A percentile compares a stretch with the other conserved stretches of the same genome.
Evolutionary conservation across 2,329 filamentous ascomycete genomes (phyloP).

Genomic region (Aspergillus fischeri): DNA sequence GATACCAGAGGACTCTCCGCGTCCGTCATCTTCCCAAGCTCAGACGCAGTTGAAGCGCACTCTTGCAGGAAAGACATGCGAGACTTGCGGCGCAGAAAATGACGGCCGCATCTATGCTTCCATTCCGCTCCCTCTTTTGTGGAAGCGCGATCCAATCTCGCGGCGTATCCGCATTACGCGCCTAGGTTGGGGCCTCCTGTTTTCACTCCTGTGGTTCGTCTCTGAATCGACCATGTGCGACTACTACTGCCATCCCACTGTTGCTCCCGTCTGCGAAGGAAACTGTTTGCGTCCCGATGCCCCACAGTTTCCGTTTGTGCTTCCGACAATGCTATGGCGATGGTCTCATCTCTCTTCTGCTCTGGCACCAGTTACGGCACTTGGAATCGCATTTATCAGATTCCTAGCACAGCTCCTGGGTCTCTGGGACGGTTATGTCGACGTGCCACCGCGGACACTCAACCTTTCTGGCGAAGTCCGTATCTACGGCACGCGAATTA

Average conservation of each 20-base stretch:
- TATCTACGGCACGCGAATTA: constrained; percentile 25
- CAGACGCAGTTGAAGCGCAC: constrained; percentile 4
- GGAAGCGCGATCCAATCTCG: constrained; percentile 26
- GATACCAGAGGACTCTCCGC: constrained; percentile 11
- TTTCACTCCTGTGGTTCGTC: constrained; percentile 47
- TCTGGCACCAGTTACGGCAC: constrained; percentile 26
- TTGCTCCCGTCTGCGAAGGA: constrained; percentile 46
- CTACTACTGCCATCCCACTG: constrained; percentile 49
- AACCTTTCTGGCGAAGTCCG: constrained; percentile 28
- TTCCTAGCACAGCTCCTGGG: constrained; percentile 35
- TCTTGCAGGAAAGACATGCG: constrained; percentile 15
- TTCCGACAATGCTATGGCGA: constrained; percentile 52
- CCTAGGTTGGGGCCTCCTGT: constrained; percentile 37
- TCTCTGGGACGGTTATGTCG: constrained; percentile 41
- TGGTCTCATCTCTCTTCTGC: constrained; percentile 38
- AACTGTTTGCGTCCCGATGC: constrained; percentile 50
- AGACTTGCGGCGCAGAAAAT: constrained; percentile 19
- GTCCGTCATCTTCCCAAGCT: constrained; percentile 12
- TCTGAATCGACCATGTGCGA: constrained; percentile 48
- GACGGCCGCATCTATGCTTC: constrained; percentile 28
- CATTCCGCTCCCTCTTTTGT: constrained; percentile 35
- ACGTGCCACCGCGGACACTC: constrained; percentile 21
- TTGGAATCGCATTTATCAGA: constrained; percentile 28
- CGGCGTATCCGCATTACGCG: constrained; percentile 31
- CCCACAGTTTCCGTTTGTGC: constrained; percentile 52